Percentiles rank a stretch among this genome's conserved stretches.
These are phyloP conservation scores for Spathaspora sp. DNA, from an alignment of 805 yeast species.

Conservation along the genomic window DNA sequence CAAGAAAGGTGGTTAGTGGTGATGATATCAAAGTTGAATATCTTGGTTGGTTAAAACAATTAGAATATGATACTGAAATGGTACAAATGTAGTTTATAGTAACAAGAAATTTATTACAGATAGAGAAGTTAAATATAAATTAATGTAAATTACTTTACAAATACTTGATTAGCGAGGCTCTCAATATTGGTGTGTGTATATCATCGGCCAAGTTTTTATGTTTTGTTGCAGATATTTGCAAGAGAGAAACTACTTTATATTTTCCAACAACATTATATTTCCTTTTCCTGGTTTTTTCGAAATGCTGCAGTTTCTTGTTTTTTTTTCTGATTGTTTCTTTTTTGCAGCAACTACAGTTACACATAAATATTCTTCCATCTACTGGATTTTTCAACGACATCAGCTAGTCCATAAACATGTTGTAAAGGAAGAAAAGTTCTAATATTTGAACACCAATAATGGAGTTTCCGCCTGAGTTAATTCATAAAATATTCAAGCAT, in stretches of 20 bases:
- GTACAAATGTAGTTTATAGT: neutral
- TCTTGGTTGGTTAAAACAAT: slow-evolving; percentile 29
- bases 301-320: neutral
- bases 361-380: too few species aligned
- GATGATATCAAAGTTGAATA: slow-evolving; percentile 31
- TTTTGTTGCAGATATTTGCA: too few species aligned
- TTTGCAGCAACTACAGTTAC: neutral
- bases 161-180: too few species aligned
- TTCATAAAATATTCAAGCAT: neutral
- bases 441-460: neutral
- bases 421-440: neutral
- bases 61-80: slow-evolving; percentile 17
- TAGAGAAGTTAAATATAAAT: neutral
- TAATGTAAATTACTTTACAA: too few species aligned
- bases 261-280: too few species aligned
- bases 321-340: too few species aligned
- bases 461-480: neutral
- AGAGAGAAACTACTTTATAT: too few species aligned
- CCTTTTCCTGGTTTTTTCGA: neutral
- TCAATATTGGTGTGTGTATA: too few species aligned
- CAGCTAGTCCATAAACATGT: neutral
- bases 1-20: slow-evolving; percentile 6
- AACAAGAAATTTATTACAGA: neutral
- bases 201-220: too few species aligned
- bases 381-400: neutral